Conservation (phyloP, 75 land plant species). For the Ceratopteris richardii region DNA sequence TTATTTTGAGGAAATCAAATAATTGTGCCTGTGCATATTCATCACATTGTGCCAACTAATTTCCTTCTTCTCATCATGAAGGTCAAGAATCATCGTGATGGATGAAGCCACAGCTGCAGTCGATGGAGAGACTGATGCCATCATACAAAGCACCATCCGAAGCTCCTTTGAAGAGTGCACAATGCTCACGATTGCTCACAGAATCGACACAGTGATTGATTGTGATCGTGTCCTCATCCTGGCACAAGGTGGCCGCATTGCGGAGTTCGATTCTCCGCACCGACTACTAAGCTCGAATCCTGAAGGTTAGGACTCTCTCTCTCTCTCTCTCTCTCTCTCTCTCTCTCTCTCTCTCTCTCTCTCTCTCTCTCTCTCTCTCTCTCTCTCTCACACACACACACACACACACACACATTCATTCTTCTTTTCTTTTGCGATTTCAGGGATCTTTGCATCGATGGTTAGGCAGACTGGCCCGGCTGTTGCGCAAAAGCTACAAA, state of each 20-base stretch:
- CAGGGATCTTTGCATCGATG: constrained; percentile 17
- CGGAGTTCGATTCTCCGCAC: constrained; percentile 23
- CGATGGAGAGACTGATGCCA: constrained; percentile 27
- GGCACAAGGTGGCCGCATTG: constrained; percentile 22
- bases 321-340: too few relatives aligned
- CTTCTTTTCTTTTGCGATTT: background rate
- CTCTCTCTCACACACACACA: too few relatives aligned
- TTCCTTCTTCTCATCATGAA: too few relatives aligned
- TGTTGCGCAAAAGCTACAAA: constrained; percentile 17
- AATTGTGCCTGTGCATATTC: too few relatives aligned
- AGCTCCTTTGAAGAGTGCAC: constrained; percentile 21
- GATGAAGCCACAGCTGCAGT: constrained; percentile 37
- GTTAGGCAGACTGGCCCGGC: constrained; percentile 14
- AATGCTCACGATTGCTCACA: constrained; percentile 25
- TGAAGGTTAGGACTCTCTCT: background rate
- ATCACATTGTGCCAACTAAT: too few relatives aligned
- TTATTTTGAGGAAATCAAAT: too few relatives aligned
- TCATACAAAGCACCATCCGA: constrained; percentile 25
- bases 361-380: too few relatives aligned
- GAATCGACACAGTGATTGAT: constrained; percentile 31
- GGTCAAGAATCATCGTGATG: constrained; percentile 27
- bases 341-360: too few relatives aligned
- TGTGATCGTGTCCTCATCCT: constrained; percentile 25
- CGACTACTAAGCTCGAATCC: constrained; percentile 10
- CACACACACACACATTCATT: background rate